Percentiles rank a stretch among this genome's conserved stretches.
Evolutionary conservation across 768 basidiomycete genomes (phyloP).

Genomic region (Boletus rubescentipes): DNA sequence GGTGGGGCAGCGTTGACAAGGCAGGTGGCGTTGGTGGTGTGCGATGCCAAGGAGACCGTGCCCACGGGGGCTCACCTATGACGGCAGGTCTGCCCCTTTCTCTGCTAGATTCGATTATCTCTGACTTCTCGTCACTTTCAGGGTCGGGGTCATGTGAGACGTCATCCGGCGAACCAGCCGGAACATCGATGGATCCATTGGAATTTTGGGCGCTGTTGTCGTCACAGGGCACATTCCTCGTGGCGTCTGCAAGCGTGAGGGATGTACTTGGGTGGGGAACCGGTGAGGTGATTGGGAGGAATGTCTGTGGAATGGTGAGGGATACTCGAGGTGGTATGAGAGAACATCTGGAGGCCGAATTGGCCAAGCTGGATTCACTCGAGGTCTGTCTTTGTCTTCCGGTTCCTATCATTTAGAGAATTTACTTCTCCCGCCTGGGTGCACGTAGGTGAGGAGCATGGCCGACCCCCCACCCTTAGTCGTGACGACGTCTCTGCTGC

Average conservation of each 20-base stretch:
- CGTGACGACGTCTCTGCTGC: conserved; percentile 34
- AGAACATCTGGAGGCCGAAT: conserved; percentile 28
- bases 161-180: not conserved
- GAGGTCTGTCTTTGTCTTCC: conserved; percentile 13
- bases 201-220: conserved; percentile 58
- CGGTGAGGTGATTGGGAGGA: conserved; percentile 52
- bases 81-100: conserved; percentile 25
- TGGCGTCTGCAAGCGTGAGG: conserved; percentile 47
- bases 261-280: conserved; percentile 67
- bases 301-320: conserved; percentile 39
- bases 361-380: conserved; percentile 20
- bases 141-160: conserved; percentile 3
- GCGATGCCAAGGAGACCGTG: not conserved
- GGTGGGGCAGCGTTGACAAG: conserved; percentile 56
- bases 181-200: conserved; percentile 7
- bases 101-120: not conserved
- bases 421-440: not conserved
- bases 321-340: conserved; percentile 18
- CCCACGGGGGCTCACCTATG: not conserved
- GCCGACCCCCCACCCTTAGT: conserved; percentile 20
- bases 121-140: not conserved
- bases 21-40: conserved; percentile 40
- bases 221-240: conserved; percentile 47
- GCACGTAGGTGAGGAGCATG: not conserved
- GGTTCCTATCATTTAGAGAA: not conserved